Base-by-base conservation (phyloP, 2,329 filamentous ascomycete species). In the Proliferodiscus dingleyae region DNA sequence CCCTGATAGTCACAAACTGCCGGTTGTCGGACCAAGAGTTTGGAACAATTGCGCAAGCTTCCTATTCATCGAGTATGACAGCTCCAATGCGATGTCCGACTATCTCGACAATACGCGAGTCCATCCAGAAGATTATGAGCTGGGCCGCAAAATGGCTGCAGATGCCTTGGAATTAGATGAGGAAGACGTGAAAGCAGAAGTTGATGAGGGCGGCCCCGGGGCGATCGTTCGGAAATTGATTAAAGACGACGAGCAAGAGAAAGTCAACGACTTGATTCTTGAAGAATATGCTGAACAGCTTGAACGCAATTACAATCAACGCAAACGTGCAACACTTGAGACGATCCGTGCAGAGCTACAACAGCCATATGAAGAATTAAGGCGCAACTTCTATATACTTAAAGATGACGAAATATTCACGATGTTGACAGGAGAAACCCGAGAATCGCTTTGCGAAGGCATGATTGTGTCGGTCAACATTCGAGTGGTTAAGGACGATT, bases 21-120 rank as follows among this genome's bases (percentile, higher is more conserved):
- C 85, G 0, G 87, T 93, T 3, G 88, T 97, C 59, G 89, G 89
- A 1, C 85, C 89, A 10, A 85, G 87, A 53, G 89, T 97, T 19
- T 98, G 89, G 84, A 89, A 89, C 65, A 98, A 98, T 65, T 96
- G 89, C 62, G 90, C 93, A 46, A 96, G 90, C 70, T 97, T 97
- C 71, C 70, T 98, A 28, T 94, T 82, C 62, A 87, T 98, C 49
- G 83, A 87, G 43, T 96, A 89, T 61, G 90, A 96, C 54, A 76
- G 81, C n/a, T 81, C 83, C 11, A 89, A 88, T 57, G 77, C 83
- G 2, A 78, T 86, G 11, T 88, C 90, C 1, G 93, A 98, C 63
- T 95, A 94, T 47, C 75, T 98, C 21, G 93, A 98, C 68, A 95
- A 93, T 63, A 98, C 93, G 37, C 87, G 93, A 71, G 89, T 98